These are phyloP conservation scores for Hypoxylon perforatum DNA, from an alignment of 495 filamentous ascomycete species.

Conservation along the genomic window DNA sequence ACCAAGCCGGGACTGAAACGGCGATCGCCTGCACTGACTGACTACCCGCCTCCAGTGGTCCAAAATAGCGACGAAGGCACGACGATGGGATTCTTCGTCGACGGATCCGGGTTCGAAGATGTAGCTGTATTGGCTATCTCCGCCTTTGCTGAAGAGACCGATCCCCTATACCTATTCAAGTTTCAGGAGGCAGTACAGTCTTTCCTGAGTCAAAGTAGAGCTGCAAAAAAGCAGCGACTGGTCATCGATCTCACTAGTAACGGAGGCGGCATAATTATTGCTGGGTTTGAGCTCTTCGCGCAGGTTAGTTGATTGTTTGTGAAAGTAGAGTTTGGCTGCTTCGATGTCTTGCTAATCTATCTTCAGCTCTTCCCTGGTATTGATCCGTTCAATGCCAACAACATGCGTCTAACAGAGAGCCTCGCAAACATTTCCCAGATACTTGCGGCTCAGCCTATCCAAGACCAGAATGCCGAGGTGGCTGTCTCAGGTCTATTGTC, in stretches of 20 bases:
- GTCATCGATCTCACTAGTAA: conserved; percentile 69
- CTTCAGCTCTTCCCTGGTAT: conserved; percentile 46
- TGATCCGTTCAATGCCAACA: conserved; percentile 43
- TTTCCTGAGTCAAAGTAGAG: conserved; percentile 52
- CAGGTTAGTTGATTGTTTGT: conserved; percentile 29
- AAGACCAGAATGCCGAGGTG: conserved; percentile 4
- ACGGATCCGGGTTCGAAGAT: conserved; percentile 53
- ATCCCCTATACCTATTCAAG: conserved; percentile 36
- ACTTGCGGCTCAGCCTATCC: conserved; percentile 21
- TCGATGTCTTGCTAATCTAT: conserved; percentile 13
- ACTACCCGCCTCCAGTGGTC: conserved; percentile 12
- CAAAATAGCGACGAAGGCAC: conserved; percentile 12
- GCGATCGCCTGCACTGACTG: neutral
- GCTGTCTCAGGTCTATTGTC: conserved; percentile 25
- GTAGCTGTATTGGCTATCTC: conserved; percentile 50
- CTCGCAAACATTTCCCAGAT: conserved; percentile 40
- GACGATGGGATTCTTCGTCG: conserved; percentile 51
- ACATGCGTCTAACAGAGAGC: conserved; percentile 44
- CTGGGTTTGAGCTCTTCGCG: conserved; percentile 60
- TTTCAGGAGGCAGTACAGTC: conserved; percentile 53
- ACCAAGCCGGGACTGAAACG: neutral
- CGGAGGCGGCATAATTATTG: conserved; percentile 61
- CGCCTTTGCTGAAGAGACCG: conserved; percentile 33
- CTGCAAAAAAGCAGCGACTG: conserved; percentile 57
- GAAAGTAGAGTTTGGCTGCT: neutral